Conservation (phyloP, 2,329 filamentous ascomycete species). For the Aspergillus japonicus region DNA sequence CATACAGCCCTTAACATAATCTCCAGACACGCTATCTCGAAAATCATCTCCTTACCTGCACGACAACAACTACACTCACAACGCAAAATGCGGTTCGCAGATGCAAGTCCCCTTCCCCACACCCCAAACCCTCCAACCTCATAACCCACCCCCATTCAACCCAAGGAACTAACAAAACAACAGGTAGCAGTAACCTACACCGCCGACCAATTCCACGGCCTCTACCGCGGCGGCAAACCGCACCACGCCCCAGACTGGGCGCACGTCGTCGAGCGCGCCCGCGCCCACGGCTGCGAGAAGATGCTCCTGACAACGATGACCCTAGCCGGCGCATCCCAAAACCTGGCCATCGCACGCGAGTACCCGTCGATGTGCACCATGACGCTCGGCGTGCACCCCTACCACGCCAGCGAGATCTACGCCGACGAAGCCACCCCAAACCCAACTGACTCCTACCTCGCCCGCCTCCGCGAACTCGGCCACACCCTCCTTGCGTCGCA, state of each 20-base stretch:
- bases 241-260: conserved; percentile 49
- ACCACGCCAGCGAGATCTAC: conserved; percentile 49
- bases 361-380: conserved; percentile 41
- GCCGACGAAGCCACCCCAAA: conserved; percentile 8
- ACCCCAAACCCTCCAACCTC: too few relatives aligned
- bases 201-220: conserved; percentile 47
- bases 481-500: conserved; percentile 22
- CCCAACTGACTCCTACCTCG: conserved; percentile 8
- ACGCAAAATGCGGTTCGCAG: conserved; percentile 10
- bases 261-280: conserved; percentile 24
- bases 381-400: conserved; percentile 54
- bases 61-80: too few relatives aligned
- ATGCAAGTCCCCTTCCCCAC: conserved; percentile 7
- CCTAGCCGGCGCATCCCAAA: conserved; percentile 43
- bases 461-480: conserved; percentile 19
- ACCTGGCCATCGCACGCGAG: conserved; percentile 37
- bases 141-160: too few relatives aligned
- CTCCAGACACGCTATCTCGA: too few relatives aligned
- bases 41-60: too few relatives aligned
- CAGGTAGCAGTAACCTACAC: conserved; percentile 32
- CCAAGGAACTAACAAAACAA: neutral
- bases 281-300: conserved; percentile 22
- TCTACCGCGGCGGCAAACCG: conserved; percentile 52
- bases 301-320: conserved; percentile 38
- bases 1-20: too few relatives aligned